A percentile compares a stretch with the other conserved stretches of the same genome.
Conservation (phyloP, 139 green algal genomes). For the Chlorella vulgaris region DNA sequence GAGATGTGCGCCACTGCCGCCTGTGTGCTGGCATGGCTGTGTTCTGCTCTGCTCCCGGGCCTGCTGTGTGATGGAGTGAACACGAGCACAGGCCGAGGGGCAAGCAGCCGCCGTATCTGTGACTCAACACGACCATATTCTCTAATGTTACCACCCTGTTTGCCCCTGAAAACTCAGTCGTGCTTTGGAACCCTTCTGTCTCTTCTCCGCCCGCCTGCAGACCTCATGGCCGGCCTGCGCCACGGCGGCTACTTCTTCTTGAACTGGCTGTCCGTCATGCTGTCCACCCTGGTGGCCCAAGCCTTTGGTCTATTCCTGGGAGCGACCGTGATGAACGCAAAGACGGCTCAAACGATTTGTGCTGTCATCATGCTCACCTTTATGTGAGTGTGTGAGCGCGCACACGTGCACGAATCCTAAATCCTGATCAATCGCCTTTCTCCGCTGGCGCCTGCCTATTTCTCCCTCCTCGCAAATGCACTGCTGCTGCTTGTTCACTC, state of each 20-base stretch:
- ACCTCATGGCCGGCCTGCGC: slow-evolving; percentile 60
- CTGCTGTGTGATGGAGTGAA: background rate
- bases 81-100: background rate
- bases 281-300: slow-evolving; percentile 68
- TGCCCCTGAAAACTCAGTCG: background rate
- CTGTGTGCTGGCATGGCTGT: background rate
- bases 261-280: slow-evolving; percentile 65
- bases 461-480: background rate
- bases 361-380: slow-evolving; percentile 71
- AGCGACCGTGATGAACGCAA: slow-evolving; percentile 69
- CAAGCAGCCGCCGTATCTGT: background rate
- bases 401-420: no score
- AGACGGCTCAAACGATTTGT: slow-evolving; percentile 65
- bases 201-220: slow-evolving; percentile 19
- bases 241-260: slow-evolving; percentile 71
- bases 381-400: slow-evolving; percentile 13
- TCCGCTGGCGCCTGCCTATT: no score
- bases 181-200: background rate
- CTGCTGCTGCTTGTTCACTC: background rate
- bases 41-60: background rate
- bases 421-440: no score
- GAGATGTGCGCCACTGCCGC: no score
- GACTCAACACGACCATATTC: background rate
- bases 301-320: slow-evolving; percentile 69
- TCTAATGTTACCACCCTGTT: background rate